These are phyloP conservation scores for Clarireedia monteithiana DNA, from an alignment of 2,329 filamentous ascomycete genomes.

Conservation along the genomic window DNA sequence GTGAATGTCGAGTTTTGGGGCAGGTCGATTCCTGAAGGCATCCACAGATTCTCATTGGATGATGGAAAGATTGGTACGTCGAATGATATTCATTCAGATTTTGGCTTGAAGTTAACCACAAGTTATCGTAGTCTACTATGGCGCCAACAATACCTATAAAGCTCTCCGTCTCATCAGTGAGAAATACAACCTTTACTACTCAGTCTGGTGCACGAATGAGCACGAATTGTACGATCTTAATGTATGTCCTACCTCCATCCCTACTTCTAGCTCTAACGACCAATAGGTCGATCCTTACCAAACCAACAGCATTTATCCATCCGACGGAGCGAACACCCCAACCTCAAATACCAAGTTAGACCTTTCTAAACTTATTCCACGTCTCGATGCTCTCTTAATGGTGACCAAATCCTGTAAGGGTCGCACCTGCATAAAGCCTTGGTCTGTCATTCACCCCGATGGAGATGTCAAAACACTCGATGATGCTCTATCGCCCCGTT, in stretches of 20 bases:
- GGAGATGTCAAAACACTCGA: conserved; percentile 41
- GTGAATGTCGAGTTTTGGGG: conserved; percentile 43
- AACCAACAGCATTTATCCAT: conserved; percentile 36
- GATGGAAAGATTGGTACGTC: conserved; percentile 20
- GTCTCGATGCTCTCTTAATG: conserved; percentile 51
- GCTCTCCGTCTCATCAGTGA: conserved; percentile 36
- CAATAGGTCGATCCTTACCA: conserved; percentile 44
- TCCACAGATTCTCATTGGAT: conserved; percentile 19
- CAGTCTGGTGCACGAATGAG: conserved; percentile 62
- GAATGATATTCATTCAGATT: background rate
- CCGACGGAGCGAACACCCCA: conserved; percentile 7
- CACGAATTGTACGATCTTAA: conserved; percentile 58
- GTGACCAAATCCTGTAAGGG: conserved; percentile 54
- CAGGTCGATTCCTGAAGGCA: conserved; percentile 22
- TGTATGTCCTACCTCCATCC: conserved; percentile 30
- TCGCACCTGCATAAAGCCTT: conserved; percentile 45
- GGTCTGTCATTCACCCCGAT: conserved; percentile 47
- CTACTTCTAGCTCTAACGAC: background rate
- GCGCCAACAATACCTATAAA: conserved; percentile 42
- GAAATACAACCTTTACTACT: conserved; percentile 55
- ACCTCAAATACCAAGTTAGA: conserved; percentile 26
- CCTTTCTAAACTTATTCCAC: conserved; percentile 21
- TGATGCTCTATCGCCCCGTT: conserved; percentile 41
- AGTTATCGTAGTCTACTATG: conserved; percentile 14
- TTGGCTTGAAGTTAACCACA: background rate